These are phyloP conservation scores for Nevesoporus exiguus DNA, from an alignment of 768 basidiomycete genomes.

Conservation along the genomic window DNA sequence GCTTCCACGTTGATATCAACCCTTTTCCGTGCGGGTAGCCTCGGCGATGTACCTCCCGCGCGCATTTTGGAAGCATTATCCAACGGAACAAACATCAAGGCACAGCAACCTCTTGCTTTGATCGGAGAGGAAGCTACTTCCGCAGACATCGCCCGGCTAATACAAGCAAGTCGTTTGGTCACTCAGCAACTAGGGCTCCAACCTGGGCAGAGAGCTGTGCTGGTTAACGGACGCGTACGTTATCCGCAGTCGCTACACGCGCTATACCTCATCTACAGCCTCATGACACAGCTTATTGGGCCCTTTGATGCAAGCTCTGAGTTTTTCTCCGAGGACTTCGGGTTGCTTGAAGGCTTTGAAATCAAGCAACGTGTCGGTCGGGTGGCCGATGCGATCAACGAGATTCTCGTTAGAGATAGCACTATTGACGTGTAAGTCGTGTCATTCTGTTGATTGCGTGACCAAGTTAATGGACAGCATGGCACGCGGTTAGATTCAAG, in stretches of 20 bases:
- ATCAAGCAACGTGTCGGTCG: constrained; percentile 64
- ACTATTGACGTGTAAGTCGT: constrained; percentile 42
- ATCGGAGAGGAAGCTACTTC: constrained; percentile 30
- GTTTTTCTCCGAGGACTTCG: constrained; percentile 72
- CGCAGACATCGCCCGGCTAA: constrained; percentile 31
- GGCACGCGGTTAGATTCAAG: constrained; percentile 38
- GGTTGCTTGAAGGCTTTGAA: constrained; percentile 71
- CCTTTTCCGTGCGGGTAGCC: constrained; percentile 40
- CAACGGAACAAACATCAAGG: constrained; percentile 10
- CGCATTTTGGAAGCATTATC: constrained; percentile 16
- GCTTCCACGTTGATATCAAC: constrained; percentile 49
- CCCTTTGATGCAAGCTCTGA: constrained; percentile 52
- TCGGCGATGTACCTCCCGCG: constrained; percentile 30
- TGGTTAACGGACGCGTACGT: constrained; percentile 84
- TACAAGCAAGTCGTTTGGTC: constrained; percentile 45
- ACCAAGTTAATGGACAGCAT: not conserved
- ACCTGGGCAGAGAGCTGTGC: constrained; percentile 58
- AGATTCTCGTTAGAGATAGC: constrained; percentile 40
- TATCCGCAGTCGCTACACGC: not conserved
- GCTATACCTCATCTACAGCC: constrained; percentile 1
- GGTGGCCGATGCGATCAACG: constrained; percentile 61
- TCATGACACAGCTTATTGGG: constrained; percentile 61
- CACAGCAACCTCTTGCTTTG: constrained; percentile 40
- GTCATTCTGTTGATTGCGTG: not conserved
- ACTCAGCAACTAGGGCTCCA: constrained; percentile 53